Evolutionary conservation across 2,329 filamentous ascomycete species (phyloP).

Genomic region (Corynespora cassiicola): DNA sequence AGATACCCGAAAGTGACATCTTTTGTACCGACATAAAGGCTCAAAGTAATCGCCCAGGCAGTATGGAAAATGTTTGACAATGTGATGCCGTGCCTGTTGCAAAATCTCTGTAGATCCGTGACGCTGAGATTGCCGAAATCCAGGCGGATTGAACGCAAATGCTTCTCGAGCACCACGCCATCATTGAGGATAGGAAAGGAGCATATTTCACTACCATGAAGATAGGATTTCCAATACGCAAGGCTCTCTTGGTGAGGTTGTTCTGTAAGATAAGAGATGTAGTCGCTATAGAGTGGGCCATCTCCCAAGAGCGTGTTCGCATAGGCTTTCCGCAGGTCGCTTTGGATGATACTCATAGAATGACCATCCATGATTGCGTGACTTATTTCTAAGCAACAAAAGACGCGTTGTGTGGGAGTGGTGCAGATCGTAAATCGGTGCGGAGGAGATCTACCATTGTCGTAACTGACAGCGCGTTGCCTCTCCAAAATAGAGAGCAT

Average conservation of each 20-base stretch:
- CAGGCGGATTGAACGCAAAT: slow-evolving; percentile 33
- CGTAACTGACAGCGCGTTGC: slow-evolving; percentile 31
- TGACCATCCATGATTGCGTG: slow-evolving; percentile 45
- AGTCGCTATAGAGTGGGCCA: slow-evolving; percentile 39
- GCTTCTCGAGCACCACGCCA: slow-evolving; percentile 20
- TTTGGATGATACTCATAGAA: slow-evolving; percentile 37
- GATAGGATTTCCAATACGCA: slow-evolving; percentile 39
- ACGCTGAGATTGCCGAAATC: slow-evolving; percentile 34
- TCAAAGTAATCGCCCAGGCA: slow-evolving; percentile 49
- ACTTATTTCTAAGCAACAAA: slow-evolving; percentile 41
- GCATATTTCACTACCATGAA: slow-evolving; percentile 37
- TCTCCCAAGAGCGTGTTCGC: slow-evolving; percentile 24
- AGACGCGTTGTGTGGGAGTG: slow-evolving; percentile 23
- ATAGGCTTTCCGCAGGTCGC: slow-evolving; percentile 36
- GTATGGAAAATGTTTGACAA: slow-evolving; percentile 54
- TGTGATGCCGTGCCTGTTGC: slow-evolving; percentile 54
- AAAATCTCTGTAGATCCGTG: slow-evolving; percentile 41
- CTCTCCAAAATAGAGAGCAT: slow-evolving; percentile 25
- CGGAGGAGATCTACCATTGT: slow-evolving; percentile 29
- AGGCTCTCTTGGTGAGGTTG: slow-evolving; percentile 33
- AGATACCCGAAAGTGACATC: slow-evolving; percentile 56
- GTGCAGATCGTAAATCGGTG: slow-evolving; percentile 41
- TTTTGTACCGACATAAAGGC: slow-evolving; percentile 42
- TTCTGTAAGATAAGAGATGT: slow-evolving; percentile 35
- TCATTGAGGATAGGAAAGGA: slow-evolving; percentile 40